A percentile compares a stretch with the other conserved stretches of the same genome.
Evolutionary conservation across 768 basidiomycete species (phyloP).

Genomic region (Boletus rufocinnamomeus): DNA sequence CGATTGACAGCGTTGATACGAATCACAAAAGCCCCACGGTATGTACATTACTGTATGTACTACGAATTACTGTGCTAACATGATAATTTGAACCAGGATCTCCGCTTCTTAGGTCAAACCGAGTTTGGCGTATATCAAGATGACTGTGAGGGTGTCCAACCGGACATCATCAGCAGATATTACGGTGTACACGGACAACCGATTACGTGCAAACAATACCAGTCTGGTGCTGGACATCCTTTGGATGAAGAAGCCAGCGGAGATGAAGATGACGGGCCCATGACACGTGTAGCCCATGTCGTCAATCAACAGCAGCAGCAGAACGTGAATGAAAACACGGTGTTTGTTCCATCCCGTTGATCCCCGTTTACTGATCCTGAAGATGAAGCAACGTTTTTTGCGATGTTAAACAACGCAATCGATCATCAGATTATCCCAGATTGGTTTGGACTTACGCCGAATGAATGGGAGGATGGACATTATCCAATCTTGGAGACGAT

Average conservation of each 20-base stretch:
- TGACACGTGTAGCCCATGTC: not conserved
- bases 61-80: too few relatives aligned
- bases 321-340: not conserved
- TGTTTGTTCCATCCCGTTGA: not conserved
- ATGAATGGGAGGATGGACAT: constrained; percentile 18
- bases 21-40: too few relatives aligned
- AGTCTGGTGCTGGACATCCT: not conserved
- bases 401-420: not conserved
- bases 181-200: too few relatives aligned
- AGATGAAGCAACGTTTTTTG: constrained; percentile 1
- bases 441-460: constrained; percentile 15
- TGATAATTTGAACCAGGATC: constrained; percentile 6
- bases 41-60: too few relatives aligned
- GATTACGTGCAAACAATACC: too few relatives aligned
- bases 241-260: not conserved
- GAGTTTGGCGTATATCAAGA: constrained; percentile 10
- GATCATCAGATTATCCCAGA: not conserved
- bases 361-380: constrained; percentile 13
- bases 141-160: not conserved
- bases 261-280: not conserved
- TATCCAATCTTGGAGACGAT: constrained; percentile 19
- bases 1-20: too few relatives aligned
- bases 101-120: constrained; percentile 16
- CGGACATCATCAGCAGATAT: not conserved
- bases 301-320: not conserved